These are phyloP conservation scores for Fusarium verticillioides DNA, from an alignment of 2,329 filamentous ascomycete genomes.

Conservation along the genomic window DNA sequence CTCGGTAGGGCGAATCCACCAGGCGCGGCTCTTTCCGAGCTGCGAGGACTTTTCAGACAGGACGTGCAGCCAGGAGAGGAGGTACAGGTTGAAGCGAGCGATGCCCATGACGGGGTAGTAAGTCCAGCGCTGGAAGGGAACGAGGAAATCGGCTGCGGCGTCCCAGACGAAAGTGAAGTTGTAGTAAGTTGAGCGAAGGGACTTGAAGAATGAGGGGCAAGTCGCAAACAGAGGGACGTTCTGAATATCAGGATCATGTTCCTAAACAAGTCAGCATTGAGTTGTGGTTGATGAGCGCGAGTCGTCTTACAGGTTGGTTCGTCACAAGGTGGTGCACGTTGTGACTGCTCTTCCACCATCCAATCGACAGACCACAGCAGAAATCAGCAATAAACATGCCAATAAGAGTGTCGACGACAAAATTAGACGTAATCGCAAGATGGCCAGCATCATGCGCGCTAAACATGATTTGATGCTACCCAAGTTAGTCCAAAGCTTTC, in stretches of 20 bases:
- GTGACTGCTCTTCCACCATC: slow-evolving; percentile 77
- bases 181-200: slow-evolving; percentile 73
- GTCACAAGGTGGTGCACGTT: slow-evolving; percentile 76
- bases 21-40: slow-evolving; percentile 67
- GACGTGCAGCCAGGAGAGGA: slow-evolving; percentile 74
- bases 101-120: slow-evolving; percentile 76
- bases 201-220: slow-evolving; percentile 72
- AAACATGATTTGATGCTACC: slow-evolving; percentile 75
- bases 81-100: slow-evolving; percentile 78
- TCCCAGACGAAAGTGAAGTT: slow-evolving; percentile 71
- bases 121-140: slow-evolving; percentile 71
- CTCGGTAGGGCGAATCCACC: slow-evolving; percentile 76
- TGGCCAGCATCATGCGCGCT: slow-evolving; percentile 74
- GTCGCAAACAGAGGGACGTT: slow-evolving; percentile 77
- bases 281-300: not conserved
- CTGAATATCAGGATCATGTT: slow-evolving; percentile 70
- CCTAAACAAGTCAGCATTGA: slow-evolving; percentile 44
- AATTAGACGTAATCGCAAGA: slow-evolving; percentile 69
- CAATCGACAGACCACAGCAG: slow-evolving; percentile 72
- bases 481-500: slow-evolving; percentile 22
- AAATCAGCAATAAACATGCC: slow-evolving; percentile 73
- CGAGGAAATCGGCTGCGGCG: slow-evolving; percentile 65
- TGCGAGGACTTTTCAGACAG: slow-evolving; percentile 64
- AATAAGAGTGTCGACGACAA: slow-evolving; percentile 67
- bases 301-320: slow-evolving; percentile 64